phyloP scores from a whole-genome alignment of 345 rosid genomes.

The Camelina hispida region DNA sequence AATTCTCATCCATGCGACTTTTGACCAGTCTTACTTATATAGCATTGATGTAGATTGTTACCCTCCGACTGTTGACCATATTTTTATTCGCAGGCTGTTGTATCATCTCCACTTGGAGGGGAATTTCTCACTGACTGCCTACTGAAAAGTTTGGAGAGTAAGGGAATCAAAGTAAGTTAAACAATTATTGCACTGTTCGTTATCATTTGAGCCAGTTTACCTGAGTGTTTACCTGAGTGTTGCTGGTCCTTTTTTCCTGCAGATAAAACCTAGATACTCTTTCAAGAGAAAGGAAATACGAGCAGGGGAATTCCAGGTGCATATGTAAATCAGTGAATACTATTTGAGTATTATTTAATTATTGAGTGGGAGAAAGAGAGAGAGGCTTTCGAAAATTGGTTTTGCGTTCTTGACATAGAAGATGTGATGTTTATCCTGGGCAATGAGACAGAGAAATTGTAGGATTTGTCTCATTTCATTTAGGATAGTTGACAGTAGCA shows the following conservation, averaged over 20 bases:
- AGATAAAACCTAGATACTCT: constrained; percentile 98
- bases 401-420: constrained; percentile 11
- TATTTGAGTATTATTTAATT: constrained; percentile 13
- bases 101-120: constrained; percentile 89
- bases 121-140: constrained; percentile 94
- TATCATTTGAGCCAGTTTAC: constrained; percentile 3
- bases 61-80: constrained; percentile 22
- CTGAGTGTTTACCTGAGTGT: constrained; percentile 17
- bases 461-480: constrained; percentile 14
- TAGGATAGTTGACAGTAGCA: constrained; percentile 22
- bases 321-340: constrained; percentile 26
- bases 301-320: constrained; percentile 91
- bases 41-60: constrained; percentile 4
- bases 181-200: constrained; percentile 2
- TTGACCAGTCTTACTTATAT: constrained; percentile 6
- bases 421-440: background rate
- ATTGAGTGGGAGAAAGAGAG: constrained; percentile 5
- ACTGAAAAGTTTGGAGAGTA: constrained; percentile 96
- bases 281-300: constrained; percentile 96
- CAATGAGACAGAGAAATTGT: constrained; percentile 1
- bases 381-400: constrained; percentile 3
- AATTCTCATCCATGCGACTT: background rate
- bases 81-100: constrained; percentile 62
- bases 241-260: constrained; percentile 43
- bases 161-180: constrained; percentile 75